Percentiles rank a stretch among this genome's conserved stretches.
Evolutionary conservation across 2,329 filamentous ascomycete species (phyloP).

Genomic region (Saccharata proteae): DNA sequence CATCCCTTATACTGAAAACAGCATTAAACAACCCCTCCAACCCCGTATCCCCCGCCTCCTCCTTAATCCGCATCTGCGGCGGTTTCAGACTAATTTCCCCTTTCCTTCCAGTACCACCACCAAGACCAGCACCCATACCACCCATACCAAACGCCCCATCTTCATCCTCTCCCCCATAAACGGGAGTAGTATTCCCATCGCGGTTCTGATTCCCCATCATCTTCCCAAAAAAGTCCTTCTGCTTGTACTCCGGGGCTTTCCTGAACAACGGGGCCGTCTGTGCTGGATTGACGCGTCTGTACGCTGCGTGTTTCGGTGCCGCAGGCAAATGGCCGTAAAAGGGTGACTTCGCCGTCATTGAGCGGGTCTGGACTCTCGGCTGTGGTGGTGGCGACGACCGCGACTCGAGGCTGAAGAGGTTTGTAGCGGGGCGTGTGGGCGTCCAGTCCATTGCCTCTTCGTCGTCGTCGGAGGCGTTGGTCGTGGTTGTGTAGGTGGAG

Average conservation of each 20-base stretch:
- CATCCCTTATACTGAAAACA: constrained; percentile 12
- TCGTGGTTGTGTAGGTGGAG: constrained; percentile 5
- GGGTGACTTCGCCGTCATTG: constrained; percentile 30
- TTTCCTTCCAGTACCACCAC: too few relatives aligned
- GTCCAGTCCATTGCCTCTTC: constrained; percentile 64
- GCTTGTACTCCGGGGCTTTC: constrained; percentile 32
- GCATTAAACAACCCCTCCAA: constrained; percentile 12
- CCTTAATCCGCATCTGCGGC: constrained; percentile 6
- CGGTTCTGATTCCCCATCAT: constrained; percentile 15
- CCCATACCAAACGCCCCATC: too few relatives aligned
- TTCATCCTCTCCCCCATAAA: too few relatives aligned
- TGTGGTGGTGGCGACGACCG: constrained; percentile 1
- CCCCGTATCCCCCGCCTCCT: constrained; percentile 11
- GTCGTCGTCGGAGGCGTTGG: constrained; percentile 11
- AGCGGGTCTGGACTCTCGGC: constrained; percentile 12
- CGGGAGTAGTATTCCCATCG: too few relatives aligned
- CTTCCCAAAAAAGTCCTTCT: constrained; percentile 40
- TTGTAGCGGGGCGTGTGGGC: constrained; percentile 38
- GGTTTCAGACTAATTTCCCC: too few relatives aligned
- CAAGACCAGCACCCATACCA: too few relatives aligned
- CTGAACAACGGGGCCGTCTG: constrained; percentile 35
- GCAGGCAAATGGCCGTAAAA: constrained; percentile 62
- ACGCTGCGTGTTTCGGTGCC: constrained; percentile 49
- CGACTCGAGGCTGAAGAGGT: constrained; percentile 6
- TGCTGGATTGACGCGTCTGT: constrained; percentile 48